Percentiles rank a stretch among this genome's conserved stretches.
phyloP scores from a whole-genome alignment of 1,139 yeast genomes.

The Chernovozyma aurita region DNA sequence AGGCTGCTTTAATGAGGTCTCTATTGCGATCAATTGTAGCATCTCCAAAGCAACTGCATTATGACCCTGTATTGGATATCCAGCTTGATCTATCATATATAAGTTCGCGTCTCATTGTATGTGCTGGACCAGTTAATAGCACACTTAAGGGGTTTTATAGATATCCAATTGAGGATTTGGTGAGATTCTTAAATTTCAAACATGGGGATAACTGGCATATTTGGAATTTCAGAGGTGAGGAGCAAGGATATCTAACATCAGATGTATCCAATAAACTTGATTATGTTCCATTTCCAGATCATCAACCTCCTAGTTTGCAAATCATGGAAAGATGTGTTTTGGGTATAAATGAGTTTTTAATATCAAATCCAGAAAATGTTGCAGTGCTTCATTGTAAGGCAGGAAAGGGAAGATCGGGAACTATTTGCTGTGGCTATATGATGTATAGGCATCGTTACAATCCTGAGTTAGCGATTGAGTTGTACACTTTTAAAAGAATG shows the following conservation, averaged over 20 bases:
- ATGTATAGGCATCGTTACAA: conserved; percentile 41
- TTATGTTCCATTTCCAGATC: conserved; percentile 67
- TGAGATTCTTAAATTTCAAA: conserved; percentile 40
- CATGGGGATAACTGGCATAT: conserved; percentile 65
- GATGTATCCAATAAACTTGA: conserved; percentile 28
- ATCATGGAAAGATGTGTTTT: conserved; percentile 40
- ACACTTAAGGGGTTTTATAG: conserved; percentile 47
- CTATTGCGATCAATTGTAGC: conserved; percentile 18
- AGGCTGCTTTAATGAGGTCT: conserved; percentile 11
- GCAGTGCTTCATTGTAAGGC: conserved; percentile 85
- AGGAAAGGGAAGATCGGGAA: conserved; percentile 90
- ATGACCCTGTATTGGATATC: conserved; percentile 17
- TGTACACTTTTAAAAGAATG: conserved; percentile 61
- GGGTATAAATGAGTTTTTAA: conserved; percentile 44
- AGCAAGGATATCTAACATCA: conserved; percentile 42
- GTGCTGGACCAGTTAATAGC: conserved; percentile 65
- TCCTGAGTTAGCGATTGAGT: conserved; percentile 41
- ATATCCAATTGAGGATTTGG: conserved; percentile 49
- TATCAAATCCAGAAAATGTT: conserved; percentile 26
- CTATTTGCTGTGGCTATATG: conserved; percentile 66
- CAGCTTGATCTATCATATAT: conserved; percentile 62
- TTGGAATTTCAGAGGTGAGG: conserved; percentile 69
- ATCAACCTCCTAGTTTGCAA: conserved; percentile 65
- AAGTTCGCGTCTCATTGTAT: conserved; percentile 56
- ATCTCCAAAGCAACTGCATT: conserved; percentile 23